phyloP scores from a whole-genome alignment of 257 asterid genomes.

The Solanum verrucosum region DNA sequence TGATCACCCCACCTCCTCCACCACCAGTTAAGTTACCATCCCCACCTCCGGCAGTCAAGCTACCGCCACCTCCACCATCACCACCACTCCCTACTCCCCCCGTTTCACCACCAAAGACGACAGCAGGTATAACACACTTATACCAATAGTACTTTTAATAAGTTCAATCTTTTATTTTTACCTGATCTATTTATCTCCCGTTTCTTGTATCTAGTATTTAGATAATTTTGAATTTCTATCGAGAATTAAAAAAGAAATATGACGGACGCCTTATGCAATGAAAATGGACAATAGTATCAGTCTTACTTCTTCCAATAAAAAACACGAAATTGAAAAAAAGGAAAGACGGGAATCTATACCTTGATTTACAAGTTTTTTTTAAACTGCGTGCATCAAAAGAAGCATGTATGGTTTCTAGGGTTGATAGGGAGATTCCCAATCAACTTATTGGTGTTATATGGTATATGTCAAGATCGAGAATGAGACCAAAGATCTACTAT shows the following conservation, averaged over 20 bases:
- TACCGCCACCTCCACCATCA: slow-evolving; percentile 10
- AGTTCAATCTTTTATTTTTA: background rate
- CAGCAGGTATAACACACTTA: background rate
- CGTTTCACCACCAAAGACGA: background rate
- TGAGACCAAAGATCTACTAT: background rate
- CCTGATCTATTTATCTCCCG: background rate
- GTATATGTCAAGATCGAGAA: background rate
- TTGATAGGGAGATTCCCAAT: no score
- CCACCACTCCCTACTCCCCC: slow-evolving; percentile 8
- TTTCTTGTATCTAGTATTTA: background rate
- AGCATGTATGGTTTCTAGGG: no score
- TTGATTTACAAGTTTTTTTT: no score
- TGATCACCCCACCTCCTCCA: slow-evolving; percentile 13
- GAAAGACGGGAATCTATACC: no score
- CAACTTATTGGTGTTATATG: no score
- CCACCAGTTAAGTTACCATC: slow-evolving; percentile 10
- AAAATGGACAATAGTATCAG: no score
- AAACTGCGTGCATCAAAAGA: no score
- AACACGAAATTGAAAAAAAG: no score
- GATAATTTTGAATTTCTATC: background rate
- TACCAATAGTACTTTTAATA: background rate
- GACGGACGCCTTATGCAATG: no score
- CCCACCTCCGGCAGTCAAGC: background rate
- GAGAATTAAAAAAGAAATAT: no score
- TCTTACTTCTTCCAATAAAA: no score